These are phyloP conservation scores for Cyberlindnera veronae DNA, from an alignment of 805 yeast species.

Conservation along the genomic window DNA sequence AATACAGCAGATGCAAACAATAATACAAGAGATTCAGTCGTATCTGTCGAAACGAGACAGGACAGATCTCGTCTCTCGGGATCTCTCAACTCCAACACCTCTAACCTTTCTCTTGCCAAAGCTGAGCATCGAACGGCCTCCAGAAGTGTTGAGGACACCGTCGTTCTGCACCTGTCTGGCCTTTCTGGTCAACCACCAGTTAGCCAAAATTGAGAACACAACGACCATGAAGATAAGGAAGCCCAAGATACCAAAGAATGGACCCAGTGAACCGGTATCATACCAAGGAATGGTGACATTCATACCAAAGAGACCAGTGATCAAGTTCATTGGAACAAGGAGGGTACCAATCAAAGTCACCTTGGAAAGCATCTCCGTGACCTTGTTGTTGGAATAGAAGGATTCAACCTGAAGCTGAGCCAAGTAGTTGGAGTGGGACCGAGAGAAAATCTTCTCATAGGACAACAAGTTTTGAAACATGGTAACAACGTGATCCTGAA, in stretches of 20 bases:
- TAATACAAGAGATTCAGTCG: too few relatives aligned
- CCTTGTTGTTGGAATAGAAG: slow-evolving; percentile 78
- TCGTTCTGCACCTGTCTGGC: slow-evolving; percentile 28
- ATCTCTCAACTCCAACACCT: slow-evolving; percentile 17
- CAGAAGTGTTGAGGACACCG: slow-evolving; percentile 16
- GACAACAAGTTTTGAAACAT: slow-evolving; percentile 90
- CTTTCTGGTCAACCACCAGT: slow-evolving; percentile 36
- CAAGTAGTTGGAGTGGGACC: slow-evolving; percentile 88
- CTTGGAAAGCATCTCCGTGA: slow-evolving; percentile 82
- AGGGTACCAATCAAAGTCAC: slow-evolving; percentile 90
- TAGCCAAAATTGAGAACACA: slow-evolving; percentile 38
- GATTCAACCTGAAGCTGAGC: slow-evolving; percentile 94
- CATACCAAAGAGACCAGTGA: slow-evolving; percentile 96
- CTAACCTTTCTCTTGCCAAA: slow-evolving; percentile 19
- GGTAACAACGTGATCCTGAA: slow-evolving; percentile 94
- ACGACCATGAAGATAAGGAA: slow-evolving; percentile 41
- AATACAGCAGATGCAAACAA: too few relatives aligned
- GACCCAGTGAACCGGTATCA: slow-evolving; percentile 39
- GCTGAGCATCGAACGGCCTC: slow-evolving; percentile 33
- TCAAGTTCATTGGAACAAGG: slow-evolving; percentile 81
- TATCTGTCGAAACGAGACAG: slow-evolving; percentile 26
- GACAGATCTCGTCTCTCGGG: slow-evolving; percentile 28
- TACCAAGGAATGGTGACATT: slow-evolving; percentile 85
- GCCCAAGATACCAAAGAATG: slow-evolving; percentile 72
- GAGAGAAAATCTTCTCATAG: slow-evolving; percentile 88